Evolutionary conservation across 164 flowering plant species (phyloP), one percentile per base, ranked within the genome.

Genomic region (Dillenia suffruticosa): DNA sequence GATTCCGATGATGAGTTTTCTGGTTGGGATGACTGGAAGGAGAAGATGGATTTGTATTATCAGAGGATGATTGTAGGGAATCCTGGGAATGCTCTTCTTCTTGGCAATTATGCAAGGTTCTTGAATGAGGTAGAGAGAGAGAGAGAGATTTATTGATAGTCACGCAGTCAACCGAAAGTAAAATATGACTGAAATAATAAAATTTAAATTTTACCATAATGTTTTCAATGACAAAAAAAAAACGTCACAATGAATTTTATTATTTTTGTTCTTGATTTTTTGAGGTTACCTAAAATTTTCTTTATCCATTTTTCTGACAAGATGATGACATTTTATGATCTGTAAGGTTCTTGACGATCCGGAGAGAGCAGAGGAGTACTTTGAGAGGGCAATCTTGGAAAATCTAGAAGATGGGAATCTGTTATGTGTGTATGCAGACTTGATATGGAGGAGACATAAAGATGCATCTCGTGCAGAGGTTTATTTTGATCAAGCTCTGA

Each of bases 401-500:
- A 54, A 72, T 5, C 51, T 40, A 7, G 56, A 46, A 44, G 77
- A 76, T 53, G 75, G 72, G 10, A 63, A 64, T 44, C 57, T 65
- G 6, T 22, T 73, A 6, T 64, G 68, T 1, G 47, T 73, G 26
- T 76, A 70, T 22, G 77, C 62, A 4, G 75, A 68, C 51, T 19
- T 73, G 57, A 76, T 73, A 26, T 73, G 80, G 77, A 12, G 53
- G 0, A 58, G 46, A 5, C 65, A 76, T 12, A 68, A 66, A 52
- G 71, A 76, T 54, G 65, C 32, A 58, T 6, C 14, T 51, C 71
- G 76, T 8, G 80, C 76, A 44, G 11, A 69, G 22, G 49, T 2
- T 13, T 72, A 64, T 49, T 76, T 69, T 22, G 72, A 67, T 46
- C 76, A 56, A 68, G 77, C 80, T 54, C 49, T 71, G 55, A 22